Evolutionary conservation across 1,284 basidiomycete species (phyloP), one percentile per base, ranked within the genome.

Genomic region (Cryptococcus jaspeensis): DNA sequence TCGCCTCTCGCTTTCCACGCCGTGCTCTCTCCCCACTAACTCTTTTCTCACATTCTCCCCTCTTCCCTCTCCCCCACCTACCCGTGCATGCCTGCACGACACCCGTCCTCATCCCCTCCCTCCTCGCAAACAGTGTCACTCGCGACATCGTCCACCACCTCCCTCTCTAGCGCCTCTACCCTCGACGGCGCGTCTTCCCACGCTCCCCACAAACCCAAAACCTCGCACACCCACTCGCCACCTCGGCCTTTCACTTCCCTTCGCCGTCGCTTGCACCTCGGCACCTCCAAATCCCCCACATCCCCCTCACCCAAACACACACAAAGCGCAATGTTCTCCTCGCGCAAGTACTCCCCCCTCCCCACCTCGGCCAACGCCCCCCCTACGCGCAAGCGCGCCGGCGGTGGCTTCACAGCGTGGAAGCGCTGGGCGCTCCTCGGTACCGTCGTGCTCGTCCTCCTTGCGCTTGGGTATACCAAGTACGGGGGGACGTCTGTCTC

Each of bases 261-360:
- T 23, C 48, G 13, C 22, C 48, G 48, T 35, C 48, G 39, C 48
- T 16, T 13, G 20, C 50, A 20, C 12, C 47, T 38, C 13, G 15
- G 7, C 23, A 7, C 44, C 20, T 16, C 18, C 20, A 22, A 46
- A 35, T 23, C 38, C 11, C 9, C 40, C 23, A 45, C 49, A 15
- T 42, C 44, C 8, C 15, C 43, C 13, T 41, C 42, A 20, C 37
- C 20, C 48, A 39, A 50, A 28, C 35, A 7, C 18, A 12, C 50
- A 2, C 36, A 62, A 50, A 12, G 44, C 52, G 20, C 42, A 28
- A 77, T 77, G 75, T 77, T 77, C 61, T 54, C 55, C 36, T 56
- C 62, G 36, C 61, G 72, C 38, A 74, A 75, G 55, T 77, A 77
- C 58, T 58, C 71, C 13, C 72, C 74, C 39, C 62, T 77, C 4